Evolutionary conservation across 306 rosid genomes (phyloP).

Genomic region (Rosa rugosa): DNA sequence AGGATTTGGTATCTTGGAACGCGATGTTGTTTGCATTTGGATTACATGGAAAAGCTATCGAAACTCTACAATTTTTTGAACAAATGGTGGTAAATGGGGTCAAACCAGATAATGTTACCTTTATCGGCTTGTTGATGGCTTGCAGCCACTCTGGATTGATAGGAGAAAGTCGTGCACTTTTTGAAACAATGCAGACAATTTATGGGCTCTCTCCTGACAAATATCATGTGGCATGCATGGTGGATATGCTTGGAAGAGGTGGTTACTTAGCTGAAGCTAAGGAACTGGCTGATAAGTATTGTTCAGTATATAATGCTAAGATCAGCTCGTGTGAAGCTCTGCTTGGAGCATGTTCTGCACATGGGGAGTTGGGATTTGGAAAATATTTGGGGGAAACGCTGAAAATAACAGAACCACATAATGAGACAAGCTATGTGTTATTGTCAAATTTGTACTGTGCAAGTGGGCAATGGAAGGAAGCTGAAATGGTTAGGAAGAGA

Average conservation of each 20-base stretch:
- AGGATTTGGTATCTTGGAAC: slow-evolving; percentile 81
- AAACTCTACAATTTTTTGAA: slow-evolving; percentile 43
- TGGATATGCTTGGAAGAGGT: slow-evolving; percentile 80
- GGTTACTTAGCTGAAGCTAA: slow-evolving; percentile 67
- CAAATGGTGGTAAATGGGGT: slow-evolving; percentile 56
- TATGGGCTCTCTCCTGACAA: slow-evolving; percentile 48
- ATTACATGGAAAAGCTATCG: slow-evolving; percentile 54
- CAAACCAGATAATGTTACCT: slow-evolving; percentile 74
- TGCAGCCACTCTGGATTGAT: slow-evolving; percentile 81
- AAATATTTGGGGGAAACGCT: slow-evolving; percentile 48
- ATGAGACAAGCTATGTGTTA: slow-evolving; percentile 63
- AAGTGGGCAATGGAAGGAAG: slow-evolving; percentile 74
- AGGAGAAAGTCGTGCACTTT: slow-evolving; percentile 46
- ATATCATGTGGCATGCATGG: slow-evolving; percentile 78
- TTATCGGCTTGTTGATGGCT: slow-evolving; percentile 71
- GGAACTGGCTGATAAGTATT: slow-evolving; percentile 44
- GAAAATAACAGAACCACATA: slow-evolving; percentile 48
- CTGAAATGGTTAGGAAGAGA: slow-evolving; percentile 65
- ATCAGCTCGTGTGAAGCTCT: slow-evolving; percentile 46
- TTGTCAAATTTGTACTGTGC: slow-evolving; percentile 71
- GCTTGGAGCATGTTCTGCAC: slow-evolving; percentile 64
- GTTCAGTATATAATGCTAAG: slow-evolving; percentile 25
- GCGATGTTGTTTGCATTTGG: slow-evolving; percentile 73
- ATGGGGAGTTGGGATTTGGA: slow-evolving; percentile 49
- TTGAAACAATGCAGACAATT: slow-evolving; percentile 53